Conservation (phyloP, 306 rosid species). For the Prunus dulcis region DNA sequence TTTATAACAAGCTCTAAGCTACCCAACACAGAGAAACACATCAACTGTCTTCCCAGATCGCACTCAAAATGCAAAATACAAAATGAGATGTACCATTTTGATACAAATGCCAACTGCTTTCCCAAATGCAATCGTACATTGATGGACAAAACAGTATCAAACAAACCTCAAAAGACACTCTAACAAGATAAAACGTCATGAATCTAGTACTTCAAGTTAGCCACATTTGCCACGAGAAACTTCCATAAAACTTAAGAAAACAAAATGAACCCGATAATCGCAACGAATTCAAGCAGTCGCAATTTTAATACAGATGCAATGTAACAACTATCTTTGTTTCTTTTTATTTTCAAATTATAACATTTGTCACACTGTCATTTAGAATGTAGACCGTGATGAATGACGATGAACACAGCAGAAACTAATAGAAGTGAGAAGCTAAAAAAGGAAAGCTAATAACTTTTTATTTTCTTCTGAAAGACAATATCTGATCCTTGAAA, state of each 20-base stretch:
- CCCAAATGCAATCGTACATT: neutral
- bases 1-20: neutral
- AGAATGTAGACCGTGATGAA: neutral
- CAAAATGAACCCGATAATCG: neutral
- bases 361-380: neutral
- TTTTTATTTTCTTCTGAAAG: neutral
- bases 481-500: neutral
- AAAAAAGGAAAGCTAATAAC: neutral
- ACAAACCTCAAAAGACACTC: neutral
- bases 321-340: neutral
- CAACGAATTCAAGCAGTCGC: neutral
- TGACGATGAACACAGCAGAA: neutral
- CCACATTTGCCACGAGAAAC: neutral
- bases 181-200: neutral
- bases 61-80: neutral
- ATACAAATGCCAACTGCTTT: neutral
- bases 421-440: neutral
- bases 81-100: neutral
- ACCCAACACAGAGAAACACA: neutral
- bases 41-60: neutral
- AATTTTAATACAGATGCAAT: neutral
- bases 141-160: neutral
- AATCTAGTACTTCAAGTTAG: neutral
- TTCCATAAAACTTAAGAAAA: neutral
- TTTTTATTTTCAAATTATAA: neutral